phyloP scores from a whole-genome alignment of 208 protist species.

The Crithidia brevicula region DNA sequence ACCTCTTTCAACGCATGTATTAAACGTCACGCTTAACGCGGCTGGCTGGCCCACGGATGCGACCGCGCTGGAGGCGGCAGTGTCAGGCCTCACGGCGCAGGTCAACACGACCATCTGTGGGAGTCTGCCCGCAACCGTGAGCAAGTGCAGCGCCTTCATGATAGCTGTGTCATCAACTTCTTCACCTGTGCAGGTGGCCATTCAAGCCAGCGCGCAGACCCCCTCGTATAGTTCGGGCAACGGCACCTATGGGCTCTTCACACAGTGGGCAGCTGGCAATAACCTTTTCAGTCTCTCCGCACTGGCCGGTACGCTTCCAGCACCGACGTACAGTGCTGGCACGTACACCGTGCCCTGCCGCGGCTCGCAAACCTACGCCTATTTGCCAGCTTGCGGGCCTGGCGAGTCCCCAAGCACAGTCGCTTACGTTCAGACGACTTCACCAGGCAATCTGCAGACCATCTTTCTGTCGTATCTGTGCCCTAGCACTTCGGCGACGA shows the following conservation, averaged over 20 bases:
- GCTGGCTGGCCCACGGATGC: constrained; percentile 24
- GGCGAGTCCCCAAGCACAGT: constrained; percentile 29
- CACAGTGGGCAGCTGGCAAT: constrained; percentile 34
- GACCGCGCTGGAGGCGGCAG: constrained; percentile 37
- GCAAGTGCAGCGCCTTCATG: constrained; percentile 47
- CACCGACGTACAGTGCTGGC: constrained; percentile 26
- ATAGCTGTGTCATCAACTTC: constrained; percentile 14
- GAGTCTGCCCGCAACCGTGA: constrained; percentile 12
- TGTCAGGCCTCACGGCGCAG: background rate
- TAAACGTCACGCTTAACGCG: constrained; percentile 48
- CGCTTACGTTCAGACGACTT: constrained; percentile 32
- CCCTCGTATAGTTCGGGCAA: constrained; percentile 23
- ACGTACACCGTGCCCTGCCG: constrained; percentile 52
- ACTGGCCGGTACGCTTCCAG: constrained; percentile 24
- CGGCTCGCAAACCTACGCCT: constrained; percentile 37
- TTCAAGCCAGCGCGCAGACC: constrained; percentile 25
- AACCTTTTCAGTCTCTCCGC: constrained; percentile 19
- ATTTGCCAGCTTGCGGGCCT: constrained; percentile 34
- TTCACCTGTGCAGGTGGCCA: constrained; percentile 50
- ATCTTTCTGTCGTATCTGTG: constrained; percentile 25
- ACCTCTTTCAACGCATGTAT: constrained; percentile 33
- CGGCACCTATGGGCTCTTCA: constrained; percentile 31
- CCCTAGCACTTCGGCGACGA: background rate
- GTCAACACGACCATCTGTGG: constrained; percentile 43
- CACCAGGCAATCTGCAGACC: constrained; percentile 6